Conservation (phyloP, 352 stramenopile species). For the Elongisporangium undulatum region DNA sequence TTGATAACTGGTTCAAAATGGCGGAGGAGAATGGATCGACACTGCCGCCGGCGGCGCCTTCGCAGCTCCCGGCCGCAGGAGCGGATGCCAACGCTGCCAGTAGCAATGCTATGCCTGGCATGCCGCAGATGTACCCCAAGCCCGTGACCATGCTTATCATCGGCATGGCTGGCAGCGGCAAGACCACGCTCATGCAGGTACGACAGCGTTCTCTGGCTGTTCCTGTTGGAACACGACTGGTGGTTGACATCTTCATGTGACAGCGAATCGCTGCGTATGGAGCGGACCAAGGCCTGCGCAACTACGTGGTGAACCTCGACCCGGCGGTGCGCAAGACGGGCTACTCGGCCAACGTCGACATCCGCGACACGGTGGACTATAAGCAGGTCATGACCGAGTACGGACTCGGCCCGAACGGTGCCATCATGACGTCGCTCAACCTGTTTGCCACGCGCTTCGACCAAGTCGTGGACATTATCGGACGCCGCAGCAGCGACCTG, state of each 20-base stretch:
- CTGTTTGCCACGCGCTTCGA: constrained; percentile 99
- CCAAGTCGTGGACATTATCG: constrained; percentile 95
- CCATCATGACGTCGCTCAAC: constrained; percentile 99
- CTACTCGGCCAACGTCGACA: constrained; percentile 98
- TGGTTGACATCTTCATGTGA: background rate
- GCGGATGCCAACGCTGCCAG: background rate
- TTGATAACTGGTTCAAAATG: background rate
- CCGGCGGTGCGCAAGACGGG: constrained; percentile 95
- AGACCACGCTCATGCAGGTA: constrained; percentile 94
- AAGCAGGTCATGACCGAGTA: constrained; percentile 99
- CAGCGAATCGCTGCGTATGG: constrained; percentile 68
- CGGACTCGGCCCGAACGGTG: constrained; percentile 97
- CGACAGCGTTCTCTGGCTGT: background rate
- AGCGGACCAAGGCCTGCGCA: constrained; percentile 57
- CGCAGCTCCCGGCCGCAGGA: background rate
- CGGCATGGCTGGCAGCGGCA: constrained; percentile 96
- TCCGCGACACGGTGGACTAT: constrained; percentile 99
- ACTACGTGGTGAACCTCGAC: constrained; percentile 98
- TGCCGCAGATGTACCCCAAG: constrained; percentile 58
- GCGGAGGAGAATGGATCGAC: background rate
- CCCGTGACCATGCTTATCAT: constrained; percentile 87
- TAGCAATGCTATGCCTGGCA: background rate
- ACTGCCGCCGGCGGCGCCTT: background rate
- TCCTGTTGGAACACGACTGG: background rate
- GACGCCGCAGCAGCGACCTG: constrained; percentile 81